A percentile compares a stretch with the other conserved stretches of the same genome.
These are phyloP conservation scores for Pichia sp. DNA, from an alignment of 1,139 yeast species.

Conservation along the genomic window DNA sequence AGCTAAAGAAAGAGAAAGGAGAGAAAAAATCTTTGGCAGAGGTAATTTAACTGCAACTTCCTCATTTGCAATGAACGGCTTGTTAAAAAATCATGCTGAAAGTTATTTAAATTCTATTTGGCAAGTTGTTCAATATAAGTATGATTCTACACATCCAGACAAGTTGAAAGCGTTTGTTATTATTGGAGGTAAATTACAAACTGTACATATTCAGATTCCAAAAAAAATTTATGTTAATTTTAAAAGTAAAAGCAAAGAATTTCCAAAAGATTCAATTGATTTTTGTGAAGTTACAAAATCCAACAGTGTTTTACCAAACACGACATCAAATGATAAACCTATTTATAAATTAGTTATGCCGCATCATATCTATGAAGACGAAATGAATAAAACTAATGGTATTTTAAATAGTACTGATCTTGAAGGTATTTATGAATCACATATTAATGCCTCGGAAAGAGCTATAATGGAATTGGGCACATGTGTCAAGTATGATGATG, in stretches of 20 bases:
- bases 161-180: constrained; percentile 66
- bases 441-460: constrained; percentile 61
- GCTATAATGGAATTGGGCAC: constrained; percentile 76
- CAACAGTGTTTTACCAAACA: constrained; percentile 61
- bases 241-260: constrained; percentile 35
- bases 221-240: constrained; percentile 66
- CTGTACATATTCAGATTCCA: constrained; percentile 66
- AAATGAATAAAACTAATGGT: constrained; percentile 52
- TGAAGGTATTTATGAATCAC: constrained; percentile 71
- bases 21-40: constrained; percentile 71
- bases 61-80: constrained; percentile 49
- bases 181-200: constrained; percentile 68
- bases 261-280: constrained; percentile 39
- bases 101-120: constrained; percentile 69
- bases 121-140: constrained; percentile 73
- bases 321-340: constrained; percentile 45
- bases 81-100: constrained; percentile 75
- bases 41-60: constrained; percentile 42
- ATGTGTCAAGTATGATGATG: constrained; percentile 59
- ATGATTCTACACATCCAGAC: constrained; percentile 59
- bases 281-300: constrained; percentile 58
- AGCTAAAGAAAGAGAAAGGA: constrained; percentile 59
- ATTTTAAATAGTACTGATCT: constrained; percentile 58
- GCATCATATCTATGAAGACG: constrained; percentile 53
- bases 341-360: constrained; percentile 61